phyloP scores from a whole-genome alignment of 2,329 filamentous ascomycete genomes.

The Colletotrichum eleusines region DNA sequence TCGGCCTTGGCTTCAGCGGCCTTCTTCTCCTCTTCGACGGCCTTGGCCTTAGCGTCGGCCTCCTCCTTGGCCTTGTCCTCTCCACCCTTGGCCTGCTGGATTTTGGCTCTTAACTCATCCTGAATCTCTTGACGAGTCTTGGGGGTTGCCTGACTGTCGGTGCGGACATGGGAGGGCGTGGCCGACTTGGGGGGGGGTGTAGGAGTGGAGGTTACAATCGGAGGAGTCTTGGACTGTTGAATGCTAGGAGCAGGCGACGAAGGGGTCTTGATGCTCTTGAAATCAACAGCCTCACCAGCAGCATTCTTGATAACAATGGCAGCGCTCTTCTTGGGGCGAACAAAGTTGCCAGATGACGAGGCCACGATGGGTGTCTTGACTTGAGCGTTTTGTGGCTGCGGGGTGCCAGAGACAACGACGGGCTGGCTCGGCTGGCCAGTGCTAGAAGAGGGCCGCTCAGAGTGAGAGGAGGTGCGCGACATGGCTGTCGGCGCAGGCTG shows the following conservation, averaged over 20 bases:
- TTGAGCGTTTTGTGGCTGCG: constrained; percentile 73
- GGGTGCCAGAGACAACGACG: constrained; percentile 70
- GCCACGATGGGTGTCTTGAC: constrained; percentile 58
- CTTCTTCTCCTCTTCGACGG: constrained; percentile 53
- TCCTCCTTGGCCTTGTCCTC: constrained; percentile 49
- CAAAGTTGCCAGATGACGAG: constrained; percentile 56
- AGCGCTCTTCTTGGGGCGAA: constrained; percentile 74
- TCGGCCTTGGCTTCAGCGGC: constrained; percentile 47
- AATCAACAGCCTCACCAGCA: constrained; percentile 81
- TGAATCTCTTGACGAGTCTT: constrained; percentile 87
- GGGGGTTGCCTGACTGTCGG: constrained; percentile 74
- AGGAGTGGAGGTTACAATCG: constrained; percentile 78
- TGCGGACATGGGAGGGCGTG: constrained; percentile 76
- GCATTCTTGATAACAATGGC: constrained; percentile 88
- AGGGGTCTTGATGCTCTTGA: constrained; percentile 67
- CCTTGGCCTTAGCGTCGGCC: constrained; percentile 55
- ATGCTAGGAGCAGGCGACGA: constrained; percentile 67
- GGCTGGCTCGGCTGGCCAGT: constrained; percentile 71
- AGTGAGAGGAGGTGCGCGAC: constrained; percentile 86
- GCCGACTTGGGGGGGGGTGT: constrained; percentile 84
- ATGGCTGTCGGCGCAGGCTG: constrained; percentile 67
- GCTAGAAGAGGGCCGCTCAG: constrained; percentile 74
- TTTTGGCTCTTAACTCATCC: constrained; percentile 84
- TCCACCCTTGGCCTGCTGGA: constrained; percentile 69
- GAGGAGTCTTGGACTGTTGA: constrained; percentile 73